Base-by-base conservation (phyloP, 2,329 filamentous ascomycete genomes). In the Fusarium coffeatum region DNA sequence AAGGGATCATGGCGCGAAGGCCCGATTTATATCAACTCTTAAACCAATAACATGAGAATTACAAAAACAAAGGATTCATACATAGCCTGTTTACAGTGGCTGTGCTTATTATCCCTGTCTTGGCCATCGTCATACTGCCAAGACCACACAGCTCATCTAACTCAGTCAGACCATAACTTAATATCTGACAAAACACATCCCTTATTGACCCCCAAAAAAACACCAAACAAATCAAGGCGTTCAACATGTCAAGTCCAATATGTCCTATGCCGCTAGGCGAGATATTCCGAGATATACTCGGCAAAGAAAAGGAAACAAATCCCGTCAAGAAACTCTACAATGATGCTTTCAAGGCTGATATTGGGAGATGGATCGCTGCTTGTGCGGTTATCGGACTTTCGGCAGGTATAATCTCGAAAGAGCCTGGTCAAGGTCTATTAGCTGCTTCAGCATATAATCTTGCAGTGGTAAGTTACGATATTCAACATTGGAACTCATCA, bases 341-440 rank as follows among this genome's bases (percentile, higher is more conserved):
- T 18, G 46, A 69, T 25, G 50, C 65, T 23, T 69, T 59, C 22
- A 72, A 66, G n/a, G 68, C 65, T 12, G 68, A 69, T 8, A 53
- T 69, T 8, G 69, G 49, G 13, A 66, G 61, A 41, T 69, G 68
- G 54, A 54, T 72, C 50, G 42, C 55, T 28, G 49, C 69, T 6
- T 62, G 57, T 28, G 58, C 48, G 7, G 61, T 67, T 15, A 42
- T 69, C 8, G 69, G 68, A 4, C 61, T 72, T 15, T 22, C 69
- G 15, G 69, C 69, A 0, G 68, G 65, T 16, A 53, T 72, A 47
- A 63, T 72, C n/a, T 72, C 68, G 22, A 69, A 69, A 34, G 28
- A 58, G 4, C 65, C 65, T 3, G 46, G 22, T 5, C 42, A 55
- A n/a, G 47, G 47, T 15, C 18, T 70, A 9, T 47, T 70, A 10